A percentile compares a stretch with the other conserved stretches of the same genome.
These are phyloP conservation scores for Linnemannia exigua DNA, from an alignment of 192 early-diverging fungal genomes.

Conservation along the genomic window DNA sequence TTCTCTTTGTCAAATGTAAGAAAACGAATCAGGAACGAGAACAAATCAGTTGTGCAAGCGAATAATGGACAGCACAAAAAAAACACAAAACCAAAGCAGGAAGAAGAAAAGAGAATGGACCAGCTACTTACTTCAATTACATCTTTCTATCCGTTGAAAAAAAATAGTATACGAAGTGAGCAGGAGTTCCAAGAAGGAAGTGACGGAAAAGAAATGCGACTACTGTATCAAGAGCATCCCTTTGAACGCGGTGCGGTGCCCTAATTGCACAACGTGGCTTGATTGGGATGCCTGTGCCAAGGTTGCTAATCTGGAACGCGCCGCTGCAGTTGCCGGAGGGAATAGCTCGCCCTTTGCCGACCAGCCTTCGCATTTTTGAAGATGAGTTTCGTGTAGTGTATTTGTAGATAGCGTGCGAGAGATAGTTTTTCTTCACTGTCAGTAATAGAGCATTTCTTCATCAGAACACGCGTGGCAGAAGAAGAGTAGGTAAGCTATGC, in stretches of 20 bases:
- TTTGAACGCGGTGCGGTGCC: constrained; percentile 46
- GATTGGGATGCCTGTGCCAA: constrained; percentile 48
- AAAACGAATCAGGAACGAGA: neutral
- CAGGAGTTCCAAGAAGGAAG: constrained; percentile 30
- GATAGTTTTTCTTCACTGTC: too few species aligned
- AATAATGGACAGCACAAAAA: neutral
- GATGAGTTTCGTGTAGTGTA: neutral
- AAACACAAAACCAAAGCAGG: too few species aligned
- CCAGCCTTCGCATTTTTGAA: neutral
- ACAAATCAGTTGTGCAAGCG: neutral
- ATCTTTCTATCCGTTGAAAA: neutral
- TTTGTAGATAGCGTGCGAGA: neutral
- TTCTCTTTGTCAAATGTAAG: constrained; percentile 70
- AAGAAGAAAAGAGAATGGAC: too few species aligned
- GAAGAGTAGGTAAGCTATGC: too few species aligned
- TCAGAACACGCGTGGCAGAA: too few species aligned
- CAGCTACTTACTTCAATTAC: neutral
- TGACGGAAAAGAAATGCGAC: constrained; percentile 51
- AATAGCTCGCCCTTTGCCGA: constrained; percentile 1
- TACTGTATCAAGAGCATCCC: constrained; percentile 47
- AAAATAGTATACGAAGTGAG: constrained; percentile 30
- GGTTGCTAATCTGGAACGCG: constrained; percentile 17
- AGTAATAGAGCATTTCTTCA: too few species aligned
- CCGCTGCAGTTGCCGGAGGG: neutral
- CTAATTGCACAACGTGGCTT: constrained; percentile 57